Percentiles rank a stretch among this genome's conserved stretches.
These are phyloP conservation scores for Solanum hybrid DNA, from an alignment of 305 asterid species.

Conservation along the genomic window DNA sequence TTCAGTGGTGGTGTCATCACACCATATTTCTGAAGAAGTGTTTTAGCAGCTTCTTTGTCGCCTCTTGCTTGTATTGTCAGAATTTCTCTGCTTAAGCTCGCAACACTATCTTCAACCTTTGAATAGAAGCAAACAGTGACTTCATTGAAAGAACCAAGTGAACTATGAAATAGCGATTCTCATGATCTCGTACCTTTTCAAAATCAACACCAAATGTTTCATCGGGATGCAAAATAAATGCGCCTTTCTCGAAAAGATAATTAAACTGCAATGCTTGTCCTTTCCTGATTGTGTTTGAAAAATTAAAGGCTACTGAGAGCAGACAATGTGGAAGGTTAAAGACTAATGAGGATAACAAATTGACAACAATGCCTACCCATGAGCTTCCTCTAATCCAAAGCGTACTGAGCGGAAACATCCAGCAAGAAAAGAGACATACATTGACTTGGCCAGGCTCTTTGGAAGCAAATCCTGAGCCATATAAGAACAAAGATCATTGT, in stretches of 20 bases:
- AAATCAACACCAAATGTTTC: constrained; percentile 74
- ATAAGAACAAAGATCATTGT: not conserved
- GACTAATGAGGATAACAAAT: not conserved
- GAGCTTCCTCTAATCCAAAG: constrained; percentile 93
- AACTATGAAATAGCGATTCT: not conserved
- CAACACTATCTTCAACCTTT: constrained; percentile 76
- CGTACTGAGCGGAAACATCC: constrained; percentile 95
- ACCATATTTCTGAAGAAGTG: constrained; percentile 49
- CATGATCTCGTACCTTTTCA: constrained; percentile 48
- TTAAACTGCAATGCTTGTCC: constrained; percentile 96
- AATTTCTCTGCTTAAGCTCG: constrained; percentile 77
- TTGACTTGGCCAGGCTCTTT: constrained; percentile 54
- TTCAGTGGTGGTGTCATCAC: constrained; percentile 53
- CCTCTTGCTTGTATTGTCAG: constrained; percentile 88
- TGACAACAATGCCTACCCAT: constrained; percentile 47
- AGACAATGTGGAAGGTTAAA: constrained; percentile 9
- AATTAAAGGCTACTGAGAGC: not conserved
- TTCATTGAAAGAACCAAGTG: not conserved
- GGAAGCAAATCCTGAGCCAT: constrained; percentile 58
- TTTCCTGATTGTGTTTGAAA: constrained; percentile 26
- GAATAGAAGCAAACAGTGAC: not conserved
- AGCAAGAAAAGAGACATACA: constrained; percentile 93
- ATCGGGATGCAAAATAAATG: constrained; percentile 46
- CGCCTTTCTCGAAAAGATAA: constrained; percentile 73
- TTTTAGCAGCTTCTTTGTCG: constrained; percentile 56